Percentiles rank a stretch among this genome's conserved stretches.
These are phyloP conservation scores for Clavispora phyllophila DNA, from an alignment of 805 yeast genomes.

Conservation along the genomic window DNA sequence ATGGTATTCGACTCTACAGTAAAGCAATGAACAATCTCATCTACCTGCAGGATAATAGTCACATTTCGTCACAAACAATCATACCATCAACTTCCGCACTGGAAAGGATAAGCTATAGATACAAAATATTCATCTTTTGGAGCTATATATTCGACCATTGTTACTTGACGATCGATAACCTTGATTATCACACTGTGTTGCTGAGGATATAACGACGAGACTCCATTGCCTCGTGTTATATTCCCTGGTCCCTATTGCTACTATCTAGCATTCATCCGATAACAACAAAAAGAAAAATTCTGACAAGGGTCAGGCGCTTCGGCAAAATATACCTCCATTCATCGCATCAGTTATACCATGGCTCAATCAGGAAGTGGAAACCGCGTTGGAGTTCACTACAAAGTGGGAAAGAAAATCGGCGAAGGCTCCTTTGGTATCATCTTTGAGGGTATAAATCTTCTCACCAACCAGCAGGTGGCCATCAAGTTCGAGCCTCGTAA, in stretches of 20 bases:
- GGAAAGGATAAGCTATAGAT: neutral
- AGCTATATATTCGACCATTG: neutral
- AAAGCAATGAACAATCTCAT: neutral
- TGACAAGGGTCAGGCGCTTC: neutral
- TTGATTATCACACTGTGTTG: neutral
- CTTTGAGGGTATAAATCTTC: conserved; percentile 89
- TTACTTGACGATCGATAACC: neutral
- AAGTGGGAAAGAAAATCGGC: conserved; percentile 95
- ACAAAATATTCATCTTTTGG: neutral
- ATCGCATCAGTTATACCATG: conserved; percentile 14
- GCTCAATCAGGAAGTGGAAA: conserved; percentile 44
- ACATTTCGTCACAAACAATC: neutral
- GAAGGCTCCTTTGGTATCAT: conserved; percentile 98
- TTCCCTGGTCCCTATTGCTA: neutral
- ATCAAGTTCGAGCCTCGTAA: conserved; percentile 96
- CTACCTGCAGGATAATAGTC: neutral
- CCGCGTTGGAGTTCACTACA: conserved; percentile 91
- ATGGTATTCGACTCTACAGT: too few relatives aligned
- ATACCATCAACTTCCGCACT: conserved; percentile 1
- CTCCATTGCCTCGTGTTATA: neutral
- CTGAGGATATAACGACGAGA: neutral
- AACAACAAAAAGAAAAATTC: neutral
- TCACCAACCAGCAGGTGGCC: conserved; percentile 91
- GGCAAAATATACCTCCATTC: neutral
- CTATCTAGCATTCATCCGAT: neutral